These are phyloP conservation scores for Centella asiatica DNA, from an alignment of 129 eudicot species.

Conservation along the genomic window DNA sequence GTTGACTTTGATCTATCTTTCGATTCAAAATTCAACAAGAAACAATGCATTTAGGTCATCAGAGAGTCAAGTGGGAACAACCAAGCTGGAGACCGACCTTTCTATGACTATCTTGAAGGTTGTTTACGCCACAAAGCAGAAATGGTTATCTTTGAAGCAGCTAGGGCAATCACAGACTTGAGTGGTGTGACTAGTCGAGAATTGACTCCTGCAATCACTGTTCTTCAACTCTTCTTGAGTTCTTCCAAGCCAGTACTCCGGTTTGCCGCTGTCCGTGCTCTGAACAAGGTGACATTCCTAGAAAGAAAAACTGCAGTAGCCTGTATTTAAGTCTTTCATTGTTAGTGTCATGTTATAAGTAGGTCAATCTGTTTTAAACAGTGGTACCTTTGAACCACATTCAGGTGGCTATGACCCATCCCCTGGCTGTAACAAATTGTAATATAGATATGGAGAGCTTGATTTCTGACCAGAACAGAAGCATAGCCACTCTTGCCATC, in stretches of 20 bases:
- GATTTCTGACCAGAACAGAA: slow-evolving; percentile 93
- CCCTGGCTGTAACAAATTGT: slow-evolving; percentile 93
- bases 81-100: slow-evolving; percentile 90
- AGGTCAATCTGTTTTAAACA: neutral
- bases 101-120: slow-evolving; percentile 91
- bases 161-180: slow-evolving; percentile 90
- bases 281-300: slow-evolving; percentile 62
- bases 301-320: neutral
- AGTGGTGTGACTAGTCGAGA: slow-evolving; percentile 87
- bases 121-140: slow-evolving; percentile 98
- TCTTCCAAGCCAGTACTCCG: slow-evolving; percentile 95
- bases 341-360: neutral
- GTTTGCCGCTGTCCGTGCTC: slow-evolving; percentile 94
- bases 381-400: neutral
- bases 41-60: slow-evolving; percentile 48
- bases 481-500: slow-evolving; percentile 97
- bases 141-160: slow-evolving; percentile 97
- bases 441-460: slow-evolving; percentile 97
- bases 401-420: slow-evolving; percentile 99
- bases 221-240: slow-evolving; percentile 82
- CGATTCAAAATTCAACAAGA: neutral
- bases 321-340: neutral
- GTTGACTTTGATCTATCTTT: slow-evolving; percentile 12
- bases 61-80: slow-evolving; percentile 66
- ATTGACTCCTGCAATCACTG: slow-evolving; percentile 94